Conservation (phyloP, 2,329 filamentous ascomycete species). For the Xylariaceae sp. region DNA sequence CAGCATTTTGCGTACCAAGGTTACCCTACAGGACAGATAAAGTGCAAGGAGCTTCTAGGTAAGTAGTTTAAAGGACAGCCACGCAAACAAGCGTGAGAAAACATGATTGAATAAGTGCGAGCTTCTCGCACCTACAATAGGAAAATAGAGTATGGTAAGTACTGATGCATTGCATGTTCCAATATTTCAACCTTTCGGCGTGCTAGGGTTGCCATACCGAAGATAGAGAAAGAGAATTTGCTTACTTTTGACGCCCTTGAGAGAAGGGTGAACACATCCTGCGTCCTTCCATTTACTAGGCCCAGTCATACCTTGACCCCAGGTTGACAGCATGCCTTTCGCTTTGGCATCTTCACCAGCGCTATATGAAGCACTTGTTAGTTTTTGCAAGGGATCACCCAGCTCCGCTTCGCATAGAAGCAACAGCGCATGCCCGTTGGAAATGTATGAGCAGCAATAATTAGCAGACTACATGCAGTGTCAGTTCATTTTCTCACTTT, state of each 20-base stretch:
- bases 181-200: background rate
- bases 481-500: constrained; percentile 15
- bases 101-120: background rate
- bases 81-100: background rate
- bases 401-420: constrained; percentile 86
- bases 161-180: too few species aligned
- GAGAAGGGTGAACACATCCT: constrained; percentile 63
- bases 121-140: too few species aligned
- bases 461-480: constrained; percentile 61
- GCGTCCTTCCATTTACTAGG: constrained; percentile 81
- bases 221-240: constrained; percentile 21
- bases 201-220: too few species aligned
- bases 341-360: constrained; percentile 69
- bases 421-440: constrained; percentile 74
- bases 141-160: background rate
- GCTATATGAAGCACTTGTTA: constrained; percentile 61
- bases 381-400: constrained; percentile 73
- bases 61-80: background rate
- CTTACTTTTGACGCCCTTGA: constrained; percentile 72
- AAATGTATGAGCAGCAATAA: constrained; percentile 70
- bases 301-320: constrained; percentile 69
- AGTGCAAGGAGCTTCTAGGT: background rate
- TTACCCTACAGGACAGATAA: background rate
- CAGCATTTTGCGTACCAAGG: background rate
- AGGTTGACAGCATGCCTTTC: constrained; percentile 69